Conservation (phyloP, 2,329 filamentous ascomycete genomes). For the Dactylellina haptotyla region DNA sequence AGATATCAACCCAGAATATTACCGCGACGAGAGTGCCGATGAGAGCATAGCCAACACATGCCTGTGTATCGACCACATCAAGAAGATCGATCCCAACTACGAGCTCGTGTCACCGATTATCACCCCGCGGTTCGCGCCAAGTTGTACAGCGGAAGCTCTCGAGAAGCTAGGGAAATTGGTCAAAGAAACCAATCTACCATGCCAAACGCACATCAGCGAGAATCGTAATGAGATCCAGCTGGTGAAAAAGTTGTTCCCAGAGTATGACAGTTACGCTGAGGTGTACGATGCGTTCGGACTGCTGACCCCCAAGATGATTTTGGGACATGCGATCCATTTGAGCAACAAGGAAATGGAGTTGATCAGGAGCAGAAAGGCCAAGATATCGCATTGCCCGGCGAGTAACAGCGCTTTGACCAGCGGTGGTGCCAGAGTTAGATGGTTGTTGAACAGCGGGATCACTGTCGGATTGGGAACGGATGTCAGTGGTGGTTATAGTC, state of each 20-base stretch:
- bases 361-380: slow-evolving; percentile 71
- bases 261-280: slow-evolving; percentile 72
- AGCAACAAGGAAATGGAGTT: slow-evolving; percentile 72
- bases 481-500: slow-evolving; percentile 85
- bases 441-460: slow-evolving; percentile 77
- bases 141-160: slow-evolving; percentile 72
- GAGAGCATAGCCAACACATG: slow-evolving; percentile 69
- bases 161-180: slow-evolving; percentile 72
- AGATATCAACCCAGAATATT: slow-evolving; percentile 75
- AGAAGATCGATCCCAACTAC: slow-evolving; percentile 71
- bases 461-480: slow-evolving; percentile 89
- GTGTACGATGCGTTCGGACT: slow-evolving; percentile 81
- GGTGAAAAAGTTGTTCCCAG: slow-evolving; percentile 76
- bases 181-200: slow-evolving; percentile 70
- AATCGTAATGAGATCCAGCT: slow-evolving; percentile 78
- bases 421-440: slow-evolving; percentile 79
- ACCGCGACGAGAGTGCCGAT: slow-evolving; percentile 76
- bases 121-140: slow-evolving; percentile 76
- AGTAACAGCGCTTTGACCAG: slow-evolving; percentile 85
- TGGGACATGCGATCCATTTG: slow-evolving; percentile 87
- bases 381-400: slow-evolving; percentile 85
- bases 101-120: slow-evolving; percentile 79
- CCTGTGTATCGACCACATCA: slow-evolving; percentile 73
- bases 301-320: slow-evolving; percentile 76
- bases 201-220: slow-evolving; percentile 92